Conservation (phyloP, 1,284 basidiomycete species). For the Psilocybe mexicana region DNA sequence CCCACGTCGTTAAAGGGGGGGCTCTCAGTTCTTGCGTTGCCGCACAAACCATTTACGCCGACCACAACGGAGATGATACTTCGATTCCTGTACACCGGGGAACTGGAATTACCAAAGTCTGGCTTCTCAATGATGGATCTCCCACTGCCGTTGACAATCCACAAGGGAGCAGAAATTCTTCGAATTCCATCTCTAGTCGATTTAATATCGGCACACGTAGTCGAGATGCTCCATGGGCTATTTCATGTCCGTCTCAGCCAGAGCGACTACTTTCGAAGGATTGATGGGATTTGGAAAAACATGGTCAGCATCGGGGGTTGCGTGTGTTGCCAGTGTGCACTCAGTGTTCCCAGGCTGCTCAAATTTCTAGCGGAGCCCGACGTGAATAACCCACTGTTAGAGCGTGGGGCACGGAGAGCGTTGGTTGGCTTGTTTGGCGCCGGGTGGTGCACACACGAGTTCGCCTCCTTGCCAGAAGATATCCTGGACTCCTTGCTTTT, state of each 20-base stretch:
- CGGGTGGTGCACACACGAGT: slow-evolving; percentile 1
- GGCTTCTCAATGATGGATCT: not conserved
- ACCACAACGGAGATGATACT: not conserved
- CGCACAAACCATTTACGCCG: not conserved
- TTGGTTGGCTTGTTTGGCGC: slow-evolving; percentile 1
- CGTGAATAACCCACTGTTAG: not conserved
- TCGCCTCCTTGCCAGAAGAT: not conserved
- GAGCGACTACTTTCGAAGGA: not conserved
- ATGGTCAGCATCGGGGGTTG: not conserved
- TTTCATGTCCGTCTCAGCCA: not conserved
- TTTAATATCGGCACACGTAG: not conserved
- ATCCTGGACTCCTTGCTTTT: not conserved
- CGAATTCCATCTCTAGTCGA: not conserved
- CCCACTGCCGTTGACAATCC: not conserved
- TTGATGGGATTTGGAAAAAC: not conserved
- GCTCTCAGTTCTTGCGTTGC: not conserved
- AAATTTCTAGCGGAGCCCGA: not conserved
- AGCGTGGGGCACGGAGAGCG: not conserved
- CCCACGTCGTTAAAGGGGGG: not conserved
- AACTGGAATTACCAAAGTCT: not conserved
- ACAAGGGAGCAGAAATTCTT: not conserved
- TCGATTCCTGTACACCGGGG: not conserved
- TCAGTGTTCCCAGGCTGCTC: not conserved
- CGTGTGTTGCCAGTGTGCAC: not conserved
- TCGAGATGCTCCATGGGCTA: not conserved